These are phyloP conservation scores for Yamadazyma sp. DNA, from an alignment of 805 yeast species.

Conservation along the genomic window DNA sequence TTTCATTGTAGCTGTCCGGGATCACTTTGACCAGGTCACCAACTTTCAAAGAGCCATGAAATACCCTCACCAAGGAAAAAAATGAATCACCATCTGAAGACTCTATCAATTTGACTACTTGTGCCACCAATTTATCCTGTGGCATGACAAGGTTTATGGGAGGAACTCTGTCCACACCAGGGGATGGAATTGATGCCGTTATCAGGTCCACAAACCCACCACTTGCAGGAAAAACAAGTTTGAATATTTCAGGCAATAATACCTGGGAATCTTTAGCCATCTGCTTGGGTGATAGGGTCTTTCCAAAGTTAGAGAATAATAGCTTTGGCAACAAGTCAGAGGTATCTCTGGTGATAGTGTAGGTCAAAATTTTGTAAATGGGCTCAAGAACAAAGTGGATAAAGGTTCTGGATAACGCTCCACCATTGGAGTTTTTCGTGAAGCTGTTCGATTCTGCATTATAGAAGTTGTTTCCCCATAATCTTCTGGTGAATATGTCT, in stretches of 20 bases:
- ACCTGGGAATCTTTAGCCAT: constrained; percentile 57
- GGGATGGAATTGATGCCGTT: neutral
- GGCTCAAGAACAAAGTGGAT: constrained; percentile 72
- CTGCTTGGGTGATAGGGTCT: constrained; percentile 39
- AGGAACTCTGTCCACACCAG: neutral
- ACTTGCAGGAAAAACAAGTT: constrained; percentile 45
- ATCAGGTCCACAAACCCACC: constrained; percentile 45
- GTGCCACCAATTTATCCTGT: constrained; percentile 19
- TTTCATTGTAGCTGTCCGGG: constrained; percentile 53
- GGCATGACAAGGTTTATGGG: neutral
- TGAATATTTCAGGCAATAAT: constrained; percentile 55
- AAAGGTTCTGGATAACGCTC: constrained; percentile 46
- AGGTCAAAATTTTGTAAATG: constrained; percentile 69
- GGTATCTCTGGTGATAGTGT: constrained; percentile 54
- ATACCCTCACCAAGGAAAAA: constrained; percentile 60
- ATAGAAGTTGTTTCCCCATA: constrained; percentile 80
- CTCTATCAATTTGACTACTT: constrained; percentile 53
- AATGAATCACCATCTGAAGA: constrained; percentile 52
- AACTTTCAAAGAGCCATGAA: constrained; percentile 55
- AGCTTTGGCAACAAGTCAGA: constrained; percentile 38
- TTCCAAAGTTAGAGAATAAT: constrained; percentile 50
- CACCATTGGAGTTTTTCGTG: constrained; percentile 26
- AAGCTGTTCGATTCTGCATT: constrained; percentile 46
- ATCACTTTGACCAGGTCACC: constrained; percentile 53
- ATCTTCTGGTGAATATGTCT: constrained; percentile 46